Evolutionary conservation across 1,139 yeast species (phyloP).

Genomic region (Entelexis paramagnoliae): DNA sequence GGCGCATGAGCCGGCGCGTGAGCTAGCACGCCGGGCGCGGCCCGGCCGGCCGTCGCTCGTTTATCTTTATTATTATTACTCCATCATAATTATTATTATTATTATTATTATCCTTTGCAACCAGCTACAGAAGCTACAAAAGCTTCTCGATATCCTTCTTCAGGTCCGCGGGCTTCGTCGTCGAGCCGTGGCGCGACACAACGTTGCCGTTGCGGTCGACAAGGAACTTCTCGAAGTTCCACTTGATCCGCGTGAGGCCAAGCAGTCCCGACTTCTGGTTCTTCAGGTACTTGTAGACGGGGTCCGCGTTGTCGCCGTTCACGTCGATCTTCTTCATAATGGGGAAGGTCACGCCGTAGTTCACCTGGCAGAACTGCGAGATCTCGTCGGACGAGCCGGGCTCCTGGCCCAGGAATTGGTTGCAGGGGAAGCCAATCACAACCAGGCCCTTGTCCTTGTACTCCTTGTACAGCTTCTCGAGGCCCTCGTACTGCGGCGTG

Average conservation of each 20-base stretch:
- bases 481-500: slow-evolving; percentile 62
- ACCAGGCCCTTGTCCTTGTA: slow-evolving; percentile 67
- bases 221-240: slow-evolving; percentile 94
- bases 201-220: slow-evolving; percentile 65
- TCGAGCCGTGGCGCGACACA: slow-evolving; percentile 55
- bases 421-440: slow-evolving; percentile 85
- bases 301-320: slow-evolving; percentile 72
- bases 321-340: slow-evolving; percentile 79
- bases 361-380: slow-evolving; percentile 49
- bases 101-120: not conserved
- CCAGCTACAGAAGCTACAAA: slow-evolving; percentile 25
- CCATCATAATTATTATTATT: not conserved
- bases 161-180: slow-evolving; percentile 54
- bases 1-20: not conserved
- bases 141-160: slow-evolving; percentile 42
- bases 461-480: slow-evolving; percentile 73
- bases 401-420: slow-evolving; percentile 85
- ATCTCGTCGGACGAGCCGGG: slow-evolving; percentile 67
- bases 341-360: slow-evolving; percentile 83
- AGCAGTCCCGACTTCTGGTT: slow-evolving; percentile 51
- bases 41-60: no score
- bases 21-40: no score
- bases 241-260: slow-evolving; percentile 72
- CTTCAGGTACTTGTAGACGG: slow-evolving; percentile 73
- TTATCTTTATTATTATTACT: not conserved